Conservation (phyloP, 139 green algal species). For the Chlorella sp. region DNA sequence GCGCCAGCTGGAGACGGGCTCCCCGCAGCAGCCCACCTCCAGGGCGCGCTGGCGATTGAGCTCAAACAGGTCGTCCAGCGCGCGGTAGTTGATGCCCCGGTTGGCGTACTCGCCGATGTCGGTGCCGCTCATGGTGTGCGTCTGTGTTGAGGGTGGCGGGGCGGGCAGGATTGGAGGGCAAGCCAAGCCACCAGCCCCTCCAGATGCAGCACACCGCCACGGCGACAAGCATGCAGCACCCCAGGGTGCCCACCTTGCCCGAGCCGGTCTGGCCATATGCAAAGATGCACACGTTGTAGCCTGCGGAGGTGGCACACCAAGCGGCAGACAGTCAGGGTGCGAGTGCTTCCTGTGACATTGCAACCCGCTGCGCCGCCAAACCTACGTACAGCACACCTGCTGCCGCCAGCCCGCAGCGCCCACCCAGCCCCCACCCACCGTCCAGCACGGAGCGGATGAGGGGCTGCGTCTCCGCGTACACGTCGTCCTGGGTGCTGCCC, state of each 20-base stretch:
- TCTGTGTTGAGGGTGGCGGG: constrained; percentile 50
- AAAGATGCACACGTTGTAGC: constrained; percentile 95
- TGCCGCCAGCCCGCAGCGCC: too few relatives aligned
- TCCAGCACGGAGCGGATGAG: constrained; percentile 92
- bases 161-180: too few relatives aligned
- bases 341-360: too few relatives aligned
- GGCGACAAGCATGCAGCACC: too few relatives aligned
- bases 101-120: constrained; percentile 57
- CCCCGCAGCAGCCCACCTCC: neutral
- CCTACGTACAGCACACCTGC: too few relatives aligned
- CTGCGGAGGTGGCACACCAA: constrained; percentile 62
- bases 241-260: constrained; percentile 42
- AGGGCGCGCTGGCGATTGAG: constrained; percentile 55
- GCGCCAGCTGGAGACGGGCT: too few relatives aligned
- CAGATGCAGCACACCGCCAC: too few relatives aligned
- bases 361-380: too few relatives aligned
- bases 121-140: constrained; percentile 89
- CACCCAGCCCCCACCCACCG: constrained; percentile 58
- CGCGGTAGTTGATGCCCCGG: constrained; percentile 92
- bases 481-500: constrained; percentile 71
- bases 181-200: too few relatives aligned
- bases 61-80: constrained; percentile 91
- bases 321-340: too few relatives aligned
- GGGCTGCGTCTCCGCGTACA: constrained; percentile 90
- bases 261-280: constrained; percentile 84